Evolutionary conservation across 441 rosid genomes (phyloP), one percentile per base, ranked within the genome.

Genomic region (Adansonia rubrostipa): DNA sequence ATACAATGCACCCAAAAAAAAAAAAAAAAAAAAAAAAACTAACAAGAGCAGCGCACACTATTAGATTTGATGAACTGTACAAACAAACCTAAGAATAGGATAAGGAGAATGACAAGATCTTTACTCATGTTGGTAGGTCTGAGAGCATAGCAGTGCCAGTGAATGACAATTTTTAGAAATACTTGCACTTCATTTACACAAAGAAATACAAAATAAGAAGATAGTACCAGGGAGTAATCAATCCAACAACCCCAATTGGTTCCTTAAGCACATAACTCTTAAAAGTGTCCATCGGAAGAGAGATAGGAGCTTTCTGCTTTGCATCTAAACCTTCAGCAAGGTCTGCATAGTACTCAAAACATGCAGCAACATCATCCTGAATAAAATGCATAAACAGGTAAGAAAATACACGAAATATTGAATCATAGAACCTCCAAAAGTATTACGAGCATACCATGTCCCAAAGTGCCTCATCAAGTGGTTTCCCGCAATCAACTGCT

Each of bases 241-340:
- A 82, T 15, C 92, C 98, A 80, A 96, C 98, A 5, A 96, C 98
- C 58, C 99, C 99, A 85, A 96, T 83, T 44, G 99, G 96, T 80
- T 96, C 99, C 86, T 87, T 93, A 76, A 92, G 90, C 79, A 89
- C 83, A 76, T 93, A 83, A 53, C 87, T 81, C 90, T 92, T 94
- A 77, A 96, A 94, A 61, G 90, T 82, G 66, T 92, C 93, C 87
- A 94, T 75, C 0, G 98, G 98, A 77, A 94, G 94, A 78, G 97
- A 85, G 86, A 96, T 81, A 61, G 97, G 94, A 85, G 91, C 84
- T 76, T 88, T 92, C 84, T 91, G 95, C 88, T 94, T 93, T 53
- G 94, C 90, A 86, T 96, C 98, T 81, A 96, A 86, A 61, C 92
- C 96, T 87, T 93, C 98, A 73, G 99, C 99, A 69, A 96, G 91